Base-by-base conservation (phyloP, 371 early-diverging fungal genomes). In the Rhizopus microsporus region DNA sequence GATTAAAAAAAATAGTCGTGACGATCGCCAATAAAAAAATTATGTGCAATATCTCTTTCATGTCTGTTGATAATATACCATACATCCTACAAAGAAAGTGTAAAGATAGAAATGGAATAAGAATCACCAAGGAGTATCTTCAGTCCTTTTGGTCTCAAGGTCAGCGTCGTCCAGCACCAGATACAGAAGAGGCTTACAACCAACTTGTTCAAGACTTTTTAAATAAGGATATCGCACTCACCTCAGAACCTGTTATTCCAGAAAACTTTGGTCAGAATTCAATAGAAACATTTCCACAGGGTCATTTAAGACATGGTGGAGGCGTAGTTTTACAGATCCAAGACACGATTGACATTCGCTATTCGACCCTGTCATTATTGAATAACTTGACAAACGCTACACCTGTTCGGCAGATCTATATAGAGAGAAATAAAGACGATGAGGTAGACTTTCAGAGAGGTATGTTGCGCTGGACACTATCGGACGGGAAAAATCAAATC, bases 271-370 rank as follows among this genome's bases (percentile, higher is more conserved):
- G 64, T 1, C 39, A 54, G 3, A 48, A 57, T 8, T 29, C 59
- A 2, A n/a, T 66, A 0, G 45, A 37, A 9, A 59, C 63, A 1
- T 74, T 71, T 49, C 71, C 75, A 32, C 43, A 59, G 4, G 62
- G 54, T 3, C 47, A 59, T 3, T 40, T 67, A 7, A 54, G 51
- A 7, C 57, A 61, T 10, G 52, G 57, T 16, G 53, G 59, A 15
- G 72, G 69, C 9, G 64, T 71, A 3, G 67, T 78, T 1, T 56
- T 78, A 7, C 73, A 78, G 45, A 70, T 78, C 7, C 62, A 63
- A 33, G 71, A 75, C 40, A 54, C 69, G 7, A 46, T 57, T 7
- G 75, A 78, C 39, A 57, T 73, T 15, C 60, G 64, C 13, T 47
- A 71, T 39, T 75, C 75, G 0, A 48, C 69, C 1, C 66, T 67